Conservation (phyloP, 192 early-diverging fungal species). For the Coemansia sp. region DNA sequence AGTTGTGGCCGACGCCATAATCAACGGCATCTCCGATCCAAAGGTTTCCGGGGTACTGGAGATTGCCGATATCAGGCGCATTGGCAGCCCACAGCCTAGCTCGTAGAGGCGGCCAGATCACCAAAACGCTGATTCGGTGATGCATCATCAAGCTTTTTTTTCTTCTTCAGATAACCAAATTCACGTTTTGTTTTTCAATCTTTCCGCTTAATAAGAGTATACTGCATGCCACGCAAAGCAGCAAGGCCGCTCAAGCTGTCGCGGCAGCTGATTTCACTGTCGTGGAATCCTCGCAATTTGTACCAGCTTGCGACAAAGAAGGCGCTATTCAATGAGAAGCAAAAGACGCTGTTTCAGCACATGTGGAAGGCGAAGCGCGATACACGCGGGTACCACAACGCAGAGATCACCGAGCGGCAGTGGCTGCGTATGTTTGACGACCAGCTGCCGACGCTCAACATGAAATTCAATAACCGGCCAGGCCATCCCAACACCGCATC, state of each 20-base stretch:
- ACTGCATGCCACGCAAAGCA: constrained; percentile 43
- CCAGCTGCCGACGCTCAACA: constrained; percentile 67
- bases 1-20: constrained; percentile 37
- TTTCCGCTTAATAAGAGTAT: background rate
- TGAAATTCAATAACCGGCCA: constrained; percentile 26
- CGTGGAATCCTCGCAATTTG: constrained; percentile 92
- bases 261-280: constrained; percentile 82
- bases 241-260: constrained; percentile 41
- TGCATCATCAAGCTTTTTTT: too few relatives aligned
- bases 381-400: constrained; percentile 90
- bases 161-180: background rate
- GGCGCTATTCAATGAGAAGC: constrained; percentile 38
- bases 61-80: constrained; percentile 40
- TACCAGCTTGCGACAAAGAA: constrained; percentile 71
- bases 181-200: background rate
- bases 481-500: constrained; percentile 69
- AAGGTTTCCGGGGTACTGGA: constrained; percentile 28
- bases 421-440: constrained; percentile 72
- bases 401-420: constrained; percentile 83
- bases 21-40: constrained; percentile 31
- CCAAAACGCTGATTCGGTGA: too few relatives aligned
- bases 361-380: constrained; percentile 93
- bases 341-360: constrained; percentile 83
- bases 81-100: constrained; percentile 2
- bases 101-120: too few relatives aligned